Percentiles rank a stretch among this genome's conserved stretches.
Evolutionary conservation across 768 basidiomycete species (phyloP).

Genomic region (Hemileccinum impolitum): DNA sequence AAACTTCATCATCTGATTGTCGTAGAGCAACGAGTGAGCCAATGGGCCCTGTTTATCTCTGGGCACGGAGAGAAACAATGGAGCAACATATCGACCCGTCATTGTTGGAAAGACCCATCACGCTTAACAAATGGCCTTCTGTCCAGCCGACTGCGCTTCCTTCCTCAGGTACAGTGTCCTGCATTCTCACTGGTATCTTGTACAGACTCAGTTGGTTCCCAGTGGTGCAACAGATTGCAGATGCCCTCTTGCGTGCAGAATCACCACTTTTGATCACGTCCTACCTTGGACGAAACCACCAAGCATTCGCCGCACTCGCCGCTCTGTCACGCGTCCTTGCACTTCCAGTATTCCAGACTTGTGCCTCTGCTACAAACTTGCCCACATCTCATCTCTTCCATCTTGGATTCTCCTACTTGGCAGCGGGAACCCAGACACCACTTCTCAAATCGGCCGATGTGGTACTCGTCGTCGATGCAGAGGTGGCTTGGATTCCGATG

Average conservation of each 20-base stretch:
- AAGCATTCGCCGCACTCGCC: slow-evolving; percentile 43
- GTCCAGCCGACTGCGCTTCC: slow-evolving; percentile 50
- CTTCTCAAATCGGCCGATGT: slow-evolving; percentile 56
- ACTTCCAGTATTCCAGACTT: slow-evolving; percentile 52
- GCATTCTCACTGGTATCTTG: background rate
- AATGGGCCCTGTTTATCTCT: slow-evolving; percentile 71
- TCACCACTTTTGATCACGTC: slow-evolving; percentile 66
- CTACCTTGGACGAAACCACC: slow-evolving; percentile 53
- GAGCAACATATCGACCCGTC: slow-evolving; percentile 55
- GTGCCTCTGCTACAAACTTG: slow-evolving; percentile 49
- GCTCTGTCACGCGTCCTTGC: slow-evolving; percentile 48
- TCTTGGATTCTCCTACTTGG: slow-evolving; percentile 50
- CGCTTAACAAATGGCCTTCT: slow-evolving; percentile 47
- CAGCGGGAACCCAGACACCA: slow-evolving; percentile 40
- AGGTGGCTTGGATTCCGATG: slow-evolving; percentile 61
- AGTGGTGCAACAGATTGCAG: slow-evolving; percentile 40
- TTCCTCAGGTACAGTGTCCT: slow-evolving; percentile 26
- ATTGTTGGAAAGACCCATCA: slow-evolving; percentile 29
- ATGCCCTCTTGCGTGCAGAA: slow-evolving; percentile 47
- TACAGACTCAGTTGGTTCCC: background rate
- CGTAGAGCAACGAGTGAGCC: slow-evolving; percentile 65
- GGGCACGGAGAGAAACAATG: slow-evolving; percentile 68
- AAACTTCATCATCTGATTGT: background rate
- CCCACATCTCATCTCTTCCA: slow-evolving; percentile 56
- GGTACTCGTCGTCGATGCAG: slow-evolving; percentile 61